Conservation (phyloP, 176 grass and related monocot genomes). For the Luzula sylvatica region DNA sequence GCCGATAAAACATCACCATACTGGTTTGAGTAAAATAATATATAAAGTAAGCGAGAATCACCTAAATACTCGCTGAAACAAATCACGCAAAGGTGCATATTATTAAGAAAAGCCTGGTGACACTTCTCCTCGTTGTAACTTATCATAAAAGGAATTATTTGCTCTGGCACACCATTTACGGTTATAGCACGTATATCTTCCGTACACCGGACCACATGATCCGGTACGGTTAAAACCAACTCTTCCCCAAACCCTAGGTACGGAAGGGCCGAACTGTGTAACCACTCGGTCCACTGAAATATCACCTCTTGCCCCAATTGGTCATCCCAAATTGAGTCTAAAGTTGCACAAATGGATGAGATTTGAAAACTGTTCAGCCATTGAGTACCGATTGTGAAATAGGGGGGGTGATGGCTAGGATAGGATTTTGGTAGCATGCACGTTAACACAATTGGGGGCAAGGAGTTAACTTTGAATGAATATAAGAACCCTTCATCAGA, state of each 20-base stretch:
- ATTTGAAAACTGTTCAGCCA: constrained; percentile 37
- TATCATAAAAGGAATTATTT: constrained; percentile 38
- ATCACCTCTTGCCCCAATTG: constrained; percentile 45
- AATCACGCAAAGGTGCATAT: constrained; percentile 35
- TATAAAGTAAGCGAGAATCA: constrained; percentile 18
- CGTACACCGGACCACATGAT: neutral
- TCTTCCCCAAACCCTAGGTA: constrained; percentile 34
- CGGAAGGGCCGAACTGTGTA: constrained; percentile 30
- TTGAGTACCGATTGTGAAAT: constrained; percentile 36
- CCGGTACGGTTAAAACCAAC: constrained; percentile 25
- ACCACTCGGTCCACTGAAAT: constrained; percentile 47
- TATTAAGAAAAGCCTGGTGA: constrained; percentile 50
- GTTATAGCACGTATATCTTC: constrained; percentile 36
- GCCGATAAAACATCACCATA: neutral
- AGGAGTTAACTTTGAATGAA: constrained; percentile 31
- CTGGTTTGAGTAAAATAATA: neutral
- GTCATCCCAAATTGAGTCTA: constrained; percentile 46
- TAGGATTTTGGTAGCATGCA: constrained; percentile 41
- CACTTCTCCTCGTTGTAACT: constrained; percentile 33
- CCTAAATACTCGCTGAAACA: constrained; percentile 51
- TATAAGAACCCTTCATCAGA: constrained; percentile 25
- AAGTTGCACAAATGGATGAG: constrained; percentile 28
- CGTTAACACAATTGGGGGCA: constrained; percentile 42
- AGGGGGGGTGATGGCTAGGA: constrained; percentile 41
- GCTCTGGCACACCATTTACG: constrained; percentile 23